phyloP scores from a whole-genome alignment of 106 monocot species.

The Acanthochlamys bracteata region DNA sequence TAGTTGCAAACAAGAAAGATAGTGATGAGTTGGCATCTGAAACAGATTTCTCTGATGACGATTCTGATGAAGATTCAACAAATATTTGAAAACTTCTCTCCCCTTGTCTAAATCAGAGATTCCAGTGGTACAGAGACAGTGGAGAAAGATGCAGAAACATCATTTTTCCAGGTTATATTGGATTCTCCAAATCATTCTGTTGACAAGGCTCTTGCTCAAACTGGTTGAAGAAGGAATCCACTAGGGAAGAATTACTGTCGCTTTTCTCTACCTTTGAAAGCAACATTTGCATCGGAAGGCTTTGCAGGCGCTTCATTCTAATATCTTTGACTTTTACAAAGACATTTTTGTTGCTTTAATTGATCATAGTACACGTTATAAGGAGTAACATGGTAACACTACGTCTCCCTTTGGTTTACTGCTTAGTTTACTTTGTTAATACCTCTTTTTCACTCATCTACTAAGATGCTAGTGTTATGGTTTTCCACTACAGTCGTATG shows the following conservation, averaged over 20 bases:
- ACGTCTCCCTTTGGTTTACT: no score
- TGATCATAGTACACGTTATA: background rate
- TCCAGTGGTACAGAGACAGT: slow-evolving; percentile 2
- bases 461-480: no score
- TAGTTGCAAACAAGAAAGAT: slow-evolving; percentile 4
- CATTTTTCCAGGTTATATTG: slow-evolving; percentile 38
- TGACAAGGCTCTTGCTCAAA: slow-evolving; percentile 34
- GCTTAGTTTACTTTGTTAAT: no score
- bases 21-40: slow-evolving; percentile 9
- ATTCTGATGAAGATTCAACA: slow-evolving; percentile 12
- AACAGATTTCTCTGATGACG: background rate
- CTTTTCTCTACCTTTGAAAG: slow-evolving; percentile 39
- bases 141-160: slow-evolving; percentile 6
- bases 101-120: slow-evolving; percentile 9
- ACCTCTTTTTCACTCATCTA: no score
- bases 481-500: no score
- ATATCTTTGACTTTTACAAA: background rate
- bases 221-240: slow-evolving; percentile 42
- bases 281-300: slow-evolving; percentile 42
- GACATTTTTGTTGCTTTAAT: background rate
- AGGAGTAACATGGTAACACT: no score
- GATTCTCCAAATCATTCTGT: slow-evolving; percentile 20
- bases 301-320: slow-evolving; percentile 39
- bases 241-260: slow-evolving; percentile 27
- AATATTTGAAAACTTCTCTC: slow-evolving; percentile 11